Conservation (phyloP, 805 yeast genomes). For the Saccharomycopsis oosterbeekiorum region DNA sequence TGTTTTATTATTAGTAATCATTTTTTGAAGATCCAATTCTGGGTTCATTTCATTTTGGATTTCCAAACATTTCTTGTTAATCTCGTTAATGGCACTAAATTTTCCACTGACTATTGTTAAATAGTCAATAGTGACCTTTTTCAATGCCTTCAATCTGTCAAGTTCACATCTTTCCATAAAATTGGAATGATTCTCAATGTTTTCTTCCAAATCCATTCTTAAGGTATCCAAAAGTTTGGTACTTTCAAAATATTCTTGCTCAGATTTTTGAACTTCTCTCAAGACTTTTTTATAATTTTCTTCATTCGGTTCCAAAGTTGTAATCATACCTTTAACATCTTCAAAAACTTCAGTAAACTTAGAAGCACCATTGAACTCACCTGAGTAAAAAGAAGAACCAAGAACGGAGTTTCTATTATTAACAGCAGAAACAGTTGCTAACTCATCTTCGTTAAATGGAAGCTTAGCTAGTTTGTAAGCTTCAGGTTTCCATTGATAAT, state of each 20-base stretch:
- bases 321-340: conserved; percentile 16
- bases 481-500: conserved; percentile 71
- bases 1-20: conserved; percentile 59
- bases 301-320: conserved; percentile 19
- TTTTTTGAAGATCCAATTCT: conserved; percentile 50
- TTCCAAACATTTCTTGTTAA: conserved; percentile 51
- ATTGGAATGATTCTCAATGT: conserved; percentile 56
- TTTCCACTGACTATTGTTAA: conserved; percentile 55
- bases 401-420: background rate
- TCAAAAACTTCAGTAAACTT: conserved; percentile 17
- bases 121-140: conserved; percentile 66
- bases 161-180: conserved; percentile 78
- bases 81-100: conserved; percentile 44
- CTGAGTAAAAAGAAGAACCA: conserved; percentile 10
- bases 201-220: conserved; percentile 67
- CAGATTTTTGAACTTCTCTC: conserved; percentile 50
- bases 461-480: conserved; percentile 48
- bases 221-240: conserved; percentile 52
- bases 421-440: background rate
- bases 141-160: conserved; percentile 67
- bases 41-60: conserved; percentile 69
- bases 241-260: conserved; percentile 42
- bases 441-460: conserved; percentile 18
- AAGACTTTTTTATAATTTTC: conserved; percentile 38
- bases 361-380: conserved; percentile 6